Base-by-base conservation (phyloP, 2,329 filamentous ascomycete genomes). In the Sphaceloma murrayae region DNA sequence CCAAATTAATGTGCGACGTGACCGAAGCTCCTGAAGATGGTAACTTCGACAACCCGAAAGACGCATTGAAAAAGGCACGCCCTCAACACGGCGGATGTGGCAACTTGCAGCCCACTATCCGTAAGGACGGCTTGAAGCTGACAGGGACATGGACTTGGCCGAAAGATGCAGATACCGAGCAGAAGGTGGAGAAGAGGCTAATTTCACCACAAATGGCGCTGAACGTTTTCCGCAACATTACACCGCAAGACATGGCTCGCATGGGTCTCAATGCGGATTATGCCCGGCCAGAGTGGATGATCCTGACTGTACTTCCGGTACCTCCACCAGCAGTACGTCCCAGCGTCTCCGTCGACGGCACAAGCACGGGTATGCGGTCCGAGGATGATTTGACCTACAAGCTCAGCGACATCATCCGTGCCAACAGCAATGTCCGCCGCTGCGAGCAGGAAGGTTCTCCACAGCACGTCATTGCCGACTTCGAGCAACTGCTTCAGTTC, bases 351-450 rank as follows among this genome's bases (percentile, higher is more conserved):
- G 89, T 96, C 69, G 93, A 96, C 58, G 88, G 91, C 43, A 94
- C 86, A 32, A 84, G 85, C 43, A 85, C 85, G 53, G 91, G 91
- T 51, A 80, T 89, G 71, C 83, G 91, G 51, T 91, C 91, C 60
- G 91, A 99, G 67, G 91, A 99, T 63, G 93, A 99, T 72, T 75
- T 99, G 74, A 99, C 91, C 0, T 98, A 95, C 75, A 99, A 99
- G 68, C 73, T 99, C 22, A 88, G 88, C 57, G 91, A 99, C 65
- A 95, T 99, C 57, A 91, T 99, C 55, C 87, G 91, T 53, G 89
- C 91, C 55, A 99, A 98, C 67, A 82, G 84, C 54, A 95, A 94
- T 56, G 88, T 98, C 46, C 80, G 85, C 54, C 82, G 91, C 54
- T 91, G 87, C 48, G 85, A 94, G 56, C 78, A 85, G 48, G 87